Percentiles rank a stretch among this genome's conserved stretches.
Evolutionary conservation across 441 rosid species (phyloP).

Genomic region (Bruguiera hainesii): DNA sequence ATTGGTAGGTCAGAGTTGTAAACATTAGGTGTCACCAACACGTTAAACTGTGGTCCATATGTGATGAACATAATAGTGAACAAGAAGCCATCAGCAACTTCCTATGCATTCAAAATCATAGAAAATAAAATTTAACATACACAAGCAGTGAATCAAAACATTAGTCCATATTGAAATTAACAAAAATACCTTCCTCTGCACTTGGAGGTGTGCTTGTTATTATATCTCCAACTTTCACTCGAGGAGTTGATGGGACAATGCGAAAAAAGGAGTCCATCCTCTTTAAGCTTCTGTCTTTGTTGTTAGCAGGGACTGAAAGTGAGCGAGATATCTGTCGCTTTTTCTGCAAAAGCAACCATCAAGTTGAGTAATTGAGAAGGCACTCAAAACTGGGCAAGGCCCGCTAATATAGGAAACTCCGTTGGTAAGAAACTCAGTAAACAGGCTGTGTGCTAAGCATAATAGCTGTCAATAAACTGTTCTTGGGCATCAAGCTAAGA

Average conservation of each 20-base stretch:
- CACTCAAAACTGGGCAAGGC: slow-evolving; percentile 1
- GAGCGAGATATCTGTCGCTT: slow-evolving; percentile 65
- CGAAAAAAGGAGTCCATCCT: slow-evolving; percentile 82
- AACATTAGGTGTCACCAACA: not conserved
- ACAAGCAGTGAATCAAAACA: not conserved
- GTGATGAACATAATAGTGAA: not conserved
- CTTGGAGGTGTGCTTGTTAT: slow-evolving; percentile 36
- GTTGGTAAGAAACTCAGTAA: slow-evolving; percentile 5
- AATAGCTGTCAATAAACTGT: slow-evolving; percentile 7
- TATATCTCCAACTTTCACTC: slow-evolving; percentile 59
- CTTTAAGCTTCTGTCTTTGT: slow-evolving; percentile 60
- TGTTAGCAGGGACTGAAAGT: slow-evolving; percentile 67
- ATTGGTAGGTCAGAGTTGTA: not conserved
- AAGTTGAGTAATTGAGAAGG: slow-evolving; percentile 32
- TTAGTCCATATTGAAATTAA: not conserved
- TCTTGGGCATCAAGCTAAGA: slow-evolving; percentile 7
- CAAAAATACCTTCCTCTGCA: slow-evolving; percentile 46
- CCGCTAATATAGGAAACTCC: not conserved
- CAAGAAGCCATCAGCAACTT: slow-evolving; percentile 2
- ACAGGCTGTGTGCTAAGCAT: not conserved
- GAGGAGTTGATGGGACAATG: slow-evolving; percentile 76
- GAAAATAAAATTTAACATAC: not conserved
- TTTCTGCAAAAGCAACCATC: slow-evolving; percentile 42
- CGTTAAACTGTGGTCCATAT: not conserved
- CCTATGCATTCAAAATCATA: slow-evolving; percentile 33